phyloP scores from a whole-genome alignment of 805 yeast species.

The Lipomyces yamanashiensis region DNA sequence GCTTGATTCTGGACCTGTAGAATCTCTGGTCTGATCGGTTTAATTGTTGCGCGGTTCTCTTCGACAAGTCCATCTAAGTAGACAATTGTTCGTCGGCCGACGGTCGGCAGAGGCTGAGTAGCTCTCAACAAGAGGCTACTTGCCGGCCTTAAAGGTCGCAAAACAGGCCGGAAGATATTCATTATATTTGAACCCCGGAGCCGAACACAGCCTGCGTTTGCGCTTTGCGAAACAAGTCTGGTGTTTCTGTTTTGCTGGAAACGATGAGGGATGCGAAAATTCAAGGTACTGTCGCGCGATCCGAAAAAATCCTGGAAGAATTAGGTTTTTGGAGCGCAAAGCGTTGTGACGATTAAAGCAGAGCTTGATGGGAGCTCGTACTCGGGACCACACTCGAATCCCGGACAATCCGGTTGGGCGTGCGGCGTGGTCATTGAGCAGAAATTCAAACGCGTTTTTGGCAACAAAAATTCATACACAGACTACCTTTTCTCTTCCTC shows the following conservation, averaged over 20 bases:
- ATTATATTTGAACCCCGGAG: neutral
- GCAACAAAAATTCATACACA: neutral
- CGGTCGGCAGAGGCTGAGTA: conserved; percentile 6
- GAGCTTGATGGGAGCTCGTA: neutral
- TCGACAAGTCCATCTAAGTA: conserved; percentile 22
- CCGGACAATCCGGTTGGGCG: neutral
- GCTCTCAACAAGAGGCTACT: neutral
- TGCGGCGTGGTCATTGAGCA: conserved; percentile 1
- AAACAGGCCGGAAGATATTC: conserved; percentile 12
- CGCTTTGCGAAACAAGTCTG: neutral
- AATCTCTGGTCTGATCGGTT: conserved; percentile 11
- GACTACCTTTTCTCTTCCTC: neutral
- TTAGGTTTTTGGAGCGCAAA: neutral
- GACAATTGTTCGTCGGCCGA: conserved; percentile 17
- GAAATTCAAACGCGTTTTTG: neutral
- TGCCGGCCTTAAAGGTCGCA: conserved; percentile 8
- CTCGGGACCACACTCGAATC: too few species aligned
- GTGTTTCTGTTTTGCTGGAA: neutral
- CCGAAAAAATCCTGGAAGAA: conserved; percentile 16
- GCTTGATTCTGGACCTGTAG: neutral
- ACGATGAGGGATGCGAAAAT: conserved; percentile 1
- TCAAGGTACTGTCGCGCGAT: conserved; percentile 11
- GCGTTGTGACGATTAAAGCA: conserved; percentile 2
- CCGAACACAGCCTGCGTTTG: neutral
- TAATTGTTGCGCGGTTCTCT: conserved; percentile 13